phyloP scores from a whole-genome alignment of 2,329 filamentous ascomycete genomes.

The Pseudogymnoascus sp. region DNA sequence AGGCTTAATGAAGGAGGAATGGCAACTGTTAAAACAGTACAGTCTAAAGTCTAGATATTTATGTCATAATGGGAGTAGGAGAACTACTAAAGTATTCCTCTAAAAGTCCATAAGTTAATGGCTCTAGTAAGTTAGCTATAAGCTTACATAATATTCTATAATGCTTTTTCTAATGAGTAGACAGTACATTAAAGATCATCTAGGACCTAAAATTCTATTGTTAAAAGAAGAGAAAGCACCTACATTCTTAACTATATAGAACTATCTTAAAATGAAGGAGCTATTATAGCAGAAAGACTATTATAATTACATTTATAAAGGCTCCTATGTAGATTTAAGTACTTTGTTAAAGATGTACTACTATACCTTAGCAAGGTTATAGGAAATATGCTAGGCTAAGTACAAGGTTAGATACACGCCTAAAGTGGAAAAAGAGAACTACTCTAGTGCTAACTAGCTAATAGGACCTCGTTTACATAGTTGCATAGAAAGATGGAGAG shows the following conservation, averaged over 20 bases:
- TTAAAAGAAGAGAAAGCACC: conserved; percentile 16
- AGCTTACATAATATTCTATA: no score
- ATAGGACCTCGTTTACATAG: conserved; percentile 17
- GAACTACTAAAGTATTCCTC: no score
- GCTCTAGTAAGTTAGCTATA: no score
- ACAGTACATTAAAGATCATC: no score
- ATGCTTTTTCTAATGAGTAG: no score
- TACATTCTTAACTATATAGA: conserved; percentile 16
- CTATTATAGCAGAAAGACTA: conserved; percentile 15
- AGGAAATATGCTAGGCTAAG: conserved; percentile 16
- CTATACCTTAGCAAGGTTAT: conserved; percentile 17
- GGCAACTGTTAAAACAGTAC: no score
- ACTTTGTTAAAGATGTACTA: conserved; percentile 16
- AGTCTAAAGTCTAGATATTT: no score
- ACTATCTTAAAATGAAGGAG: conserved; percentile 16
- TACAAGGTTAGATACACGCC: conserved; percentile 17
- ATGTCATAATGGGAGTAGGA: no score
- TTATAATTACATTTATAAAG: conserved; percentile 15
- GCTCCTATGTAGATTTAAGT: conserved; percentile 15
- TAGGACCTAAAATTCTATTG: no score
- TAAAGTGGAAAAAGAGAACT: conserved; percentile 9
- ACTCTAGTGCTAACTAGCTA: conserved; percentile 13
- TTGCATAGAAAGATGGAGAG: conserved; percentile 17
- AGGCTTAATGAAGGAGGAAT: no score
- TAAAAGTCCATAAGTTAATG: no score